Base-by-base conservation (phyloP, 805 yeast species). In the Scheffersomyces coipomensis region DNA sequence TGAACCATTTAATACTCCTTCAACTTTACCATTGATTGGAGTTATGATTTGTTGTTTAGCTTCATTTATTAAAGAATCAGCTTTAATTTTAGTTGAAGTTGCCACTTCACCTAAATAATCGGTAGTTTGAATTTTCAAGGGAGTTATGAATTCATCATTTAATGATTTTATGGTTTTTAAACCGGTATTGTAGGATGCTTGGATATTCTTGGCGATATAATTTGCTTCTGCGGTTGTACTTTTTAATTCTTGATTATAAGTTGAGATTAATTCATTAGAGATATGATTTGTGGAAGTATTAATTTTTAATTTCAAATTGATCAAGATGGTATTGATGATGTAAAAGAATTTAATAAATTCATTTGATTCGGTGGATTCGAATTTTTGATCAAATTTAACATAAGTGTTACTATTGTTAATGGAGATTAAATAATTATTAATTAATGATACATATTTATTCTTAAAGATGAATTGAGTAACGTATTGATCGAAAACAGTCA, bases 111-210 rank as follows among this genome's bases (percentile, higher is more conserved):
- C 43, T 27, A 66, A 72, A 47, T 64, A 66, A 38, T 51, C 66
- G 42, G 63, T 64, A 29, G 74, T 66, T 48, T 66, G 65, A 33
- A 54, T 49, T 48, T 60, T 62, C 48, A 67, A 59, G 22, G 74
- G 74, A 46, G 60, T 62, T 35, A 69, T 55, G 52, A 57, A 66
- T 31, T 58, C 61, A 26, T 60, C 52, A 47, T 66, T 64, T 40
- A 68, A 56, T 41, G 49, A 51, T 46, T 55, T 57, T 40, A 64
- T 49, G 38, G 64, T 56, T 23, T 58, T 52, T 13, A 57, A 49
- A 11, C 66, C 66, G 30, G 71, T 63, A 45, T 55, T 62, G 45
- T 57, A 56, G 3, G 66, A 52, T 15, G 71, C 72, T 32, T 58
- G 43, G 33, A 63, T 59, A 33, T 60, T 62, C 53, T 64, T 63